A percentile compares a stretch with the other conserved stretches of the same genome.
These are phyloP conservation scores for Ceratocystiopsis minuta DNA, from an alignment of 2,329 filamentous ascomycete genomes.

Conservation along the genomic window DNA sequence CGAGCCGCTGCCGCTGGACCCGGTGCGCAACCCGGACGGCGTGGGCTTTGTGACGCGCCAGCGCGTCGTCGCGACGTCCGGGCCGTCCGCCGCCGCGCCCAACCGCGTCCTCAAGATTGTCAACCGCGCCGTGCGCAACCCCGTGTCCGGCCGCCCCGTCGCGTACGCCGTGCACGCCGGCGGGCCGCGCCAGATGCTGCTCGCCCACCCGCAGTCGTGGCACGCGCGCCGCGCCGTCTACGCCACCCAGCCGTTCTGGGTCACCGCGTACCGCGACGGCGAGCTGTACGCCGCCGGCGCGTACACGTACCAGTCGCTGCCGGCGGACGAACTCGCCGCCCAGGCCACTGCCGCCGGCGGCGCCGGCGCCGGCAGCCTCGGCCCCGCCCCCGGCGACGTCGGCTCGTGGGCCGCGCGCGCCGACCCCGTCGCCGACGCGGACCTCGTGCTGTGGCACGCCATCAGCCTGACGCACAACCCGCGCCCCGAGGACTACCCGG, in stretches of 20 bases:
- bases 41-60: slow-evolving; percentile 24
- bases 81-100: slow-evolving; percentile 29
- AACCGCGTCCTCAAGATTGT: slow-evolving; percentile 31
- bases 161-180: slow-evolving; percentile 25
- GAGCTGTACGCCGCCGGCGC: slow-evolving; percentile 24
- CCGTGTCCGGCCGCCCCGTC: slow-evolving; percentile 23
- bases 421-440: slow-evolving; percentile 10
- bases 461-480: slow-evolving; percentile 47
- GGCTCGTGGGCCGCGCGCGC: slow-evolving; percentile 15
- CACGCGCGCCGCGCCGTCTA: slow-evolving; percentile 24
- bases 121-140: slow-evolving; percentile 24
- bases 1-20: slow-evolving; percentile 21
- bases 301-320: slow-evolving; percentile 27
- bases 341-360: not conserved
- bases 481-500: slow-evolving; percentile 47
- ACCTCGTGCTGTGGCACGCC: slow-evolving; percentile 33
- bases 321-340: slow-evolving; percentile 12
- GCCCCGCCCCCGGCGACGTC: slow-evolving; percentile 4
- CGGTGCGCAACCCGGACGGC: slow-evolving; percentile 30
- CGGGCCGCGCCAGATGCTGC: slow-evolving; percentile 24
- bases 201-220: slow-evolving; percentile 21
- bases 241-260: slow-evolving; percentile 24
- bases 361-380: not conserved
- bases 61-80: slow-evolving; percentile 23
- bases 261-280: slow-evolving; percentile 24